Conservation (phyloP, 306 rosid species). For the Astragalus glycyphyllos region DNA sequence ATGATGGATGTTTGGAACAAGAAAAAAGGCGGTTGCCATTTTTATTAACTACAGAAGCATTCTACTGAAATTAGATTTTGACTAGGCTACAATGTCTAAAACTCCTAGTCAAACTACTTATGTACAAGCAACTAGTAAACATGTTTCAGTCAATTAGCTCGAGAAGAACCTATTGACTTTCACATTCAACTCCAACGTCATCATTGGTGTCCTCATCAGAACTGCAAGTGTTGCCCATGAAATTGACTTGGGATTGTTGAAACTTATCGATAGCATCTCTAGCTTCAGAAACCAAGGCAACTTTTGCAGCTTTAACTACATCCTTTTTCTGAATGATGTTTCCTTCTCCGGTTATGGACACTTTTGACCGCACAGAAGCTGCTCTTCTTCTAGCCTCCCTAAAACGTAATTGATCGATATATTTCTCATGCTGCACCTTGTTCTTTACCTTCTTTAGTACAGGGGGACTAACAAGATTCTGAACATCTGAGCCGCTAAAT, state of each 20-base stretch:
- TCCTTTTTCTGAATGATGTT: constrained; percentile 42
- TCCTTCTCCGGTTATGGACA: constrained; percentile 41
- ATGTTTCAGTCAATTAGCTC: constrained; percentile 1
- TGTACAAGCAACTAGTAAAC: constrained; percentile 15
- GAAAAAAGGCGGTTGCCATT: constrained; percentile 10
- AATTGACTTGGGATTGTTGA: constrained; percentile 49
- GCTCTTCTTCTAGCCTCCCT: constrained; percentile 74
- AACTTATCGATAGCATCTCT: constrained; percentile 72
- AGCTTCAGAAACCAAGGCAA: constrained; percentile 74
- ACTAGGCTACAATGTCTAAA: constrained; percentile 31
- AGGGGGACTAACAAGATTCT: constrained; percentile 69
- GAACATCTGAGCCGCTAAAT: constrained; percentile 48
- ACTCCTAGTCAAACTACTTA: constrained; percentile 29
- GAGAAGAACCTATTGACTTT: constrained; percentile 39
- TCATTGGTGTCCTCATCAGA: constrained; percentile 53
- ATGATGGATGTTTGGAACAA: constrained; percentile 5
- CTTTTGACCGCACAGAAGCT: constrained; percentile 38
- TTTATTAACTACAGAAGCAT: constrained; percentile 26
- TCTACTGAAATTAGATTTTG: neutral
- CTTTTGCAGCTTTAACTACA: constrained; percentile 66
- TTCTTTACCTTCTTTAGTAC: constrained; percentile 80
- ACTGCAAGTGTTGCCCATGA: constrained; percentile 33
- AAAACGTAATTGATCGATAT: constrained; percentile 71
- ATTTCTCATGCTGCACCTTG: constrained; percentile 74
- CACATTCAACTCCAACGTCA: constrained; percentile 45